These are phyloP conservation scores for Linum usitatissimum DNA, from an alignment of 345 rosid species.

Conservation along the genomic window DNA sequence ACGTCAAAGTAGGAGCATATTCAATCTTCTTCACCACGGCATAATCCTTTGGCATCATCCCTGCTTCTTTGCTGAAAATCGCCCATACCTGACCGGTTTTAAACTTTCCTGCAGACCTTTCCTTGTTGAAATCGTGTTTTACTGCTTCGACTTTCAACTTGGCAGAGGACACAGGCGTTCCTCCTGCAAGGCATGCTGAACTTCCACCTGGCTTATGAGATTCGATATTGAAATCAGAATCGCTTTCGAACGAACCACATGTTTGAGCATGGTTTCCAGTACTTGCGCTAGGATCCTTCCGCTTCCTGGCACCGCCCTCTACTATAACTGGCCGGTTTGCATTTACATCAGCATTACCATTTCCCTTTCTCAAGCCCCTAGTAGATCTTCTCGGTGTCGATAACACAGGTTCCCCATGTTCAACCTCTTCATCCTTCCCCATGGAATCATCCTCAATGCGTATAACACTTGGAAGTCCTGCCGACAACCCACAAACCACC, in stretches of 20 bases:
- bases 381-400: conserved; percentile 33
- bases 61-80: conserved; percentile 16
- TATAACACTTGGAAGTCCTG: conserved; percentile 10
- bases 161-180: not conserved
- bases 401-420: conserved; percentile 13
- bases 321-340: conserved; percentile 2
- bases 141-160: conserved; percentile 14
- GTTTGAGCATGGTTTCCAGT: conserved; percentile 16
- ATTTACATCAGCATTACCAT: conserved; percentile 8
- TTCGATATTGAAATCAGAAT: conserved; percentile 9
- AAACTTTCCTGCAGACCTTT: conserved; percentile 33
- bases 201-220: conserved; percentile 2
- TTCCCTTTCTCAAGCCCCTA: conserved; percentile 22
- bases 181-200: conserved; percentile 2
- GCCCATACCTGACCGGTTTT: conserved; percentile 42
- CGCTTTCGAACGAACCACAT: conserved; percentile 8
- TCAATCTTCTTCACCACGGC: conserved; percentile 38
- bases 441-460: conserved; percentile 3
- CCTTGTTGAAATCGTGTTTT: conserved; percentile 24
- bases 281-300: conserved; percentile 16
- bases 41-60: conserved; percentile 38
- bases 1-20: conserved; percentile 19
- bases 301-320: conserved; percentile 10
- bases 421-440: conserved; percentile 13
- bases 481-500: conserved; percentile 17